Conservation (phyloP, 2,329 filamentous ascomycete genomes). For the Penicillium sp. region DNA sequence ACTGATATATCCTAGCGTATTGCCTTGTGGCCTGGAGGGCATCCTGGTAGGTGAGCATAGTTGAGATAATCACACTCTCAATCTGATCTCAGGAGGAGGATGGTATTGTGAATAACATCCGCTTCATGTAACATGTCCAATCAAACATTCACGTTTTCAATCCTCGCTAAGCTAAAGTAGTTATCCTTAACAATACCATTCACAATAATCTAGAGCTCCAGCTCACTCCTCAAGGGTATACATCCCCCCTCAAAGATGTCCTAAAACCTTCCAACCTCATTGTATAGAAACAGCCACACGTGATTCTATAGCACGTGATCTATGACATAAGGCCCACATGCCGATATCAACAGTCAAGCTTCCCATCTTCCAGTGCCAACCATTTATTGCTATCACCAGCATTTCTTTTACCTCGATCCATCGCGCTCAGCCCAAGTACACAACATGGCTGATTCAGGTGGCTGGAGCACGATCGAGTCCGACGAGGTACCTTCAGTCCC, state of each 20-base stretch:
- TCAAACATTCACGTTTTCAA: no score
- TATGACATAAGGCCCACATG: constrained; percentile 6
- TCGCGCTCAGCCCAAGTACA: background rate
- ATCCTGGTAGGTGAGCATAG: no score
- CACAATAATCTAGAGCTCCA: no score
- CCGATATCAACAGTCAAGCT: constrained; percentile 1
- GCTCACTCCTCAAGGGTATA: no score
- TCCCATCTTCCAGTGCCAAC: background rate
- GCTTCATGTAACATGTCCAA: no score
- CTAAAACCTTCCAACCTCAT: no score
- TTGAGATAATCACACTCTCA: no score
- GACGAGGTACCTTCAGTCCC: constrained; percentile 64
- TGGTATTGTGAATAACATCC: no score
- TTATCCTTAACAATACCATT: no score
- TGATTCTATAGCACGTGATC: constrained; percentile 2
- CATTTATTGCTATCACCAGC: background rate
- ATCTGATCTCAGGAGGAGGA: no score
- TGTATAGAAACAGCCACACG: background rate
- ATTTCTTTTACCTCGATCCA: background rate
- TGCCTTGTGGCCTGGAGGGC: background rate
- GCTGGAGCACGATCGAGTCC: constrained; percentile 97
- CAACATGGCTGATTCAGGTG: constrained; percentile 55
- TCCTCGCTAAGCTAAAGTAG: no score
- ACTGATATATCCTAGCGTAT: background rate
- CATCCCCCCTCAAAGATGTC: no score